Percentiles rank a stretch among this genome's conserved stretches.
Evolutionary conservation across 2,329 filamentous ascomycete genomes (phyloP).

Genomic region (Cladosporium sp.): DNA sequence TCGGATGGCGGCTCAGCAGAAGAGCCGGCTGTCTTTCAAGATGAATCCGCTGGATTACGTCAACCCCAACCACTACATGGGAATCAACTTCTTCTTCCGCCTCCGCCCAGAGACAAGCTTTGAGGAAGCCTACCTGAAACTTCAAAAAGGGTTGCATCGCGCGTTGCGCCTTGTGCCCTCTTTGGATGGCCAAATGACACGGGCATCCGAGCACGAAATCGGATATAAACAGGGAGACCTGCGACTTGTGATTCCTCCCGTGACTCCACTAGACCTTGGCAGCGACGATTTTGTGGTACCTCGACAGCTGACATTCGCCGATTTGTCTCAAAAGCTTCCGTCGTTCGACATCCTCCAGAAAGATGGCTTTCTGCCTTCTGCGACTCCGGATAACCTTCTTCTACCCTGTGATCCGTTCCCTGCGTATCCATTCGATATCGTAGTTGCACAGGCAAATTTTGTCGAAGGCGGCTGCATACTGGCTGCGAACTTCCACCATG

Average conservation of each 20-base stretch:
- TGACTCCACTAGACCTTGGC: neutral
- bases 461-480: neutral
- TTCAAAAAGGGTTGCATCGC: slow-evolving; percentile 3
- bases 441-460: neutral
- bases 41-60: slow-evolving; percentile 2
- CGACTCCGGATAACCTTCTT: neutral
- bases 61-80: slow-evolving; percentile 8
- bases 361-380: neutral
- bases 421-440: neutral
- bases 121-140: neutral
- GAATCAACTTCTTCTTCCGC: slow-evolving; percentile 4
- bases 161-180: neutral
- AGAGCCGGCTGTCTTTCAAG: neutral
- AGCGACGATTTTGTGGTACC: neutral
- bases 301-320: neutral
- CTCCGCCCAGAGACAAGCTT: neutral
- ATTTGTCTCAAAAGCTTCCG: neutral
- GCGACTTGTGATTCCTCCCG: neutral
- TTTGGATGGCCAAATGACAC: neutral
- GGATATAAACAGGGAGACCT: neutral
- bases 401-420: neutral
- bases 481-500: neutral
- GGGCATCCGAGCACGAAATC: neutral
- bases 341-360: neutral
- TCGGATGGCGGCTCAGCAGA: neutral